Evolutionary conservation across 129 eudicot genomes (phyloP).

Genomic region (Artemisia argyi): DNA sequence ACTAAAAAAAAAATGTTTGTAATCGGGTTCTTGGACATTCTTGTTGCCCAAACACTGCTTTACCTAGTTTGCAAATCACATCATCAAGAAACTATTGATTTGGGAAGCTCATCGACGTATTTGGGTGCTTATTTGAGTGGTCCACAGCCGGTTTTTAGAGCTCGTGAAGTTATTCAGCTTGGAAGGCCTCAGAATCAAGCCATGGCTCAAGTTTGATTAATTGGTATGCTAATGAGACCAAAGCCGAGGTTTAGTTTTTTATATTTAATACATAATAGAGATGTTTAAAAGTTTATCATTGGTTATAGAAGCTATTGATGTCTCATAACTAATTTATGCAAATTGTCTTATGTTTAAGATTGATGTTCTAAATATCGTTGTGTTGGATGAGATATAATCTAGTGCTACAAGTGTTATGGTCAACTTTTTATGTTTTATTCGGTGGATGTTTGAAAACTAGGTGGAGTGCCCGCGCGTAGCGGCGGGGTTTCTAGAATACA

Average conservation of each 20-base stretch:
- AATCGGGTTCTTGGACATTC: neutral
- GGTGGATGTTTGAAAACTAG: conserved; percentile 5
- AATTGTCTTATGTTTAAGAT: neutral
- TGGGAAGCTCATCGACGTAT: conserved; percentile 18
- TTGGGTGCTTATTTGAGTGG: conserved; percentile 31
- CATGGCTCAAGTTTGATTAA: conserved; percentile 1
- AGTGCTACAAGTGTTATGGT: neutral
- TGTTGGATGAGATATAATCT: neutral
- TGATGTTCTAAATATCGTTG: neutral
- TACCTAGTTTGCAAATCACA: conserved; percentile 31
- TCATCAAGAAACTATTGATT: conserved; percentile 21
- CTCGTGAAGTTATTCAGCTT: conserved; percentile 29
- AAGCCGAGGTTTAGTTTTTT: neutral
- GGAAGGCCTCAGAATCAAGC: conserved; percentile 26
- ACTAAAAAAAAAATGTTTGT: too few relatives aligned
- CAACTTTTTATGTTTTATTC: neutral
- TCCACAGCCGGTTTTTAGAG: conserved; percentile 20
- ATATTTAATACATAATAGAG: neutral
- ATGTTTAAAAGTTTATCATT: neutral
- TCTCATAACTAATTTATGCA: too few relatives aligned
- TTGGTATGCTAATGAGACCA: neutral
- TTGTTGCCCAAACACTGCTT: conserved; percentile 20
- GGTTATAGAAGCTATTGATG: neutral
- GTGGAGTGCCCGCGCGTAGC: too few relatives aligned
- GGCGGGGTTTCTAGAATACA: too few relatives aligned